phyloP scores from a whole-genome alignment of 805 yeast species.

The Debaryomyces tyrocola region DNA sequence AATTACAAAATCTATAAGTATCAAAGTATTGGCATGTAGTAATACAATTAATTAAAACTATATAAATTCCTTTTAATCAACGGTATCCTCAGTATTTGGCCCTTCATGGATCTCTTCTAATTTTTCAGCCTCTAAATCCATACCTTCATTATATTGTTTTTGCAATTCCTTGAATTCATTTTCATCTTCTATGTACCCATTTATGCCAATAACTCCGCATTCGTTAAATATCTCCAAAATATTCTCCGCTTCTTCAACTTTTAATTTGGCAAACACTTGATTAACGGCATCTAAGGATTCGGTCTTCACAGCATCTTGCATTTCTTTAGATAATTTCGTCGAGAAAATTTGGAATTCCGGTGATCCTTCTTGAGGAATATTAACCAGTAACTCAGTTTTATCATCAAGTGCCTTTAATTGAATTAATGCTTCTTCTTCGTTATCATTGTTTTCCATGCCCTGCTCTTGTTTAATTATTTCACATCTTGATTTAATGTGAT shows the following conservation, averaged over 20 bases:
- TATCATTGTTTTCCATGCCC: conserved; percentile 25
- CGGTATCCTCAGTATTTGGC: conserved; percentile 19
- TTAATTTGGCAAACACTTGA: conserved; percentile 71
- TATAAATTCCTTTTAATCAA: conserved; percentile 13
- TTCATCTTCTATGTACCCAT: conserved; percentile 72
- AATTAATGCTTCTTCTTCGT: conserved; percentile 69
- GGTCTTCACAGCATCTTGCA: conserved; percentile 77
- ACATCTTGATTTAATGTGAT: conserved; percentile 77
- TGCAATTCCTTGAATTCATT: conserved; percentile 59
- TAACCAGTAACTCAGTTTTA: conserved; percentile 67
- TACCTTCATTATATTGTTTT: conserved; percentile 42
- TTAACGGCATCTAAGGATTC: conserved; percentile 76
- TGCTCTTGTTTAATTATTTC: conserved; percentile 58
- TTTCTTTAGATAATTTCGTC: conserved; percentile 51
- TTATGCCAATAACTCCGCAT: conserved; percentile 81
- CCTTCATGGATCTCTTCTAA: conserved; percentile 9
- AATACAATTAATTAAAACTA: too few species aligned
- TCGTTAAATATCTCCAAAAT: conserved; percentile 72
- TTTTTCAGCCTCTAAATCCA: conserved; percentile 8
- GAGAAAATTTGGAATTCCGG: conserved; percentile 57
- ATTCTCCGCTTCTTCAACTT: conserved; percentile 76
- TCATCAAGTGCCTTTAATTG: conserved; percentile 91
- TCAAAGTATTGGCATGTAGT: not conserved
- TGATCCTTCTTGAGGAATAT: conserved; percentile 60
- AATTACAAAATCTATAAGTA: not conserved